These are phyloP conservation scores for Ascochyta fabae DNA, from an alignment of 2,329 filamentous ascomycete species.

Conservation along the genomic window DNA sequence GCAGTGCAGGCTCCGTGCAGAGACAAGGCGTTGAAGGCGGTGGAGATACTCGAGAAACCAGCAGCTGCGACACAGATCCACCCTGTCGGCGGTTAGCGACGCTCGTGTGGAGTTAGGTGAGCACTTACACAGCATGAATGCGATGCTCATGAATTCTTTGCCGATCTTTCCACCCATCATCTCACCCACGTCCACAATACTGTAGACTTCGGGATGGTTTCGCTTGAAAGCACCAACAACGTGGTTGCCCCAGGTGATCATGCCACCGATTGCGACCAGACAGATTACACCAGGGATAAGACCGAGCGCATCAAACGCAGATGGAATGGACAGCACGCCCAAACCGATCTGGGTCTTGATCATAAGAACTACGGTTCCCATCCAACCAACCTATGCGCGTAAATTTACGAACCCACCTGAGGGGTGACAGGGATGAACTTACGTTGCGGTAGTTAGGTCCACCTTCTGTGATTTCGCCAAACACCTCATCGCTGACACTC, in stretches of 20 bases:
- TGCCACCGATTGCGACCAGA: conserved; percentile 47
- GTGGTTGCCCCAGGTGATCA: conserved; percentile 57
- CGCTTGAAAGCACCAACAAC: conserved; percentile 59
- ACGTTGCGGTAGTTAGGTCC: conserved; percentile 14
- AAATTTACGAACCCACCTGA: not conserved
- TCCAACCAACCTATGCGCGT: conserved; percentile 20
- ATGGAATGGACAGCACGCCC: conserved; percentile 56
- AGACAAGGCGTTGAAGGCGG: conserved; percentile 65
- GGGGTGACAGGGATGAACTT: not conserved
- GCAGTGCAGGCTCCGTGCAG: conserved; percentile 65
- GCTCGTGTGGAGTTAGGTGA: not conserved
- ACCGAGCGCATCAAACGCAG: conserved; percentile 53
- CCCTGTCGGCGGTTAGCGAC: conserved; percentile 37
- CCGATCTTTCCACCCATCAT: conserved; percentile 60
- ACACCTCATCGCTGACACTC: conserved; percentile 6
- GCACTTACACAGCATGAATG: conserved; percentile 41
- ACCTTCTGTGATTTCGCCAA: conserved; percentile 10
- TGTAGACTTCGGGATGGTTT: conserved; percentile 60
- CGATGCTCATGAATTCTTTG: conserved; percentile 51
- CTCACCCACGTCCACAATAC: conserved; percentile 61
- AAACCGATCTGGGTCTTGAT: conserved; percentile 31
- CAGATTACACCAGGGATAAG: conserved; percentile 55
- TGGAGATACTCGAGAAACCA: conserved; percentile 65
- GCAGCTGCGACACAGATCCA: conserved; percentile 48
- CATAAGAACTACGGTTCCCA: conserved; percentile 27